Evolutionary conservation across 352 stramenopile genomes (phyloP).

Genomic region (Globisporangium rhizosaccharum): DNA sequence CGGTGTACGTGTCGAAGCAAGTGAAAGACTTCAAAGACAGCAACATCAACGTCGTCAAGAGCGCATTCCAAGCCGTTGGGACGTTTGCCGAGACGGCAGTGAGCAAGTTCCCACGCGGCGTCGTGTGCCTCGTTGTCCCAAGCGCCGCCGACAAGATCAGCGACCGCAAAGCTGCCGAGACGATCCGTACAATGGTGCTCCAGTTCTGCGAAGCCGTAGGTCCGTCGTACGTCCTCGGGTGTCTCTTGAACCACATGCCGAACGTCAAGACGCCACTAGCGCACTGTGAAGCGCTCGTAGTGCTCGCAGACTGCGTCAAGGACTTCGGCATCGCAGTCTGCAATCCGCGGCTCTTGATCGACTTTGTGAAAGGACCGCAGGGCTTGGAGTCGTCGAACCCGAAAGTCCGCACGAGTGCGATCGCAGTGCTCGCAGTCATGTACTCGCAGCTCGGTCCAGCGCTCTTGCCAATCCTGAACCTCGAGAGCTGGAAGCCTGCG

Average conservation of each 20-base stretch:
- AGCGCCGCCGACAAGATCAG: conserved; percentile 78
- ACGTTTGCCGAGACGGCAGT: conserved; percentile 56
- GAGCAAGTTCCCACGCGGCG: conserved; percentile 63
- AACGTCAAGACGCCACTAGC: conserved; percentile 76
- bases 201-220: conserved; percentile 71
- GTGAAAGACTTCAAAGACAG: conserved; percentile 87
- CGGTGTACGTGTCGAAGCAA: conserved; percentile 63
- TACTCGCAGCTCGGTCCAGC: conserved; percentile 81
- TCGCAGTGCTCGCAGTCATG: conserved; percentile 65
- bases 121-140: conserved; percentile 67
- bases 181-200: conserved; percentile 65
- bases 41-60: conserved; percentile 87
- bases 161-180: conserved; percentile 72
- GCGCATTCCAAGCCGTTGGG: conserved; percentile 74
- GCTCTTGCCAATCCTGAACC: conserved; percentile 68
- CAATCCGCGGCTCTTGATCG: conserved; percentile 64
- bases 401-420: conserved; percentile 68
- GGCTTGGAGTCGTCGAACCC: conserved; percentile 77
- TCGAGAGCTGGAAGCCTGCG: conserved; percentile 83
- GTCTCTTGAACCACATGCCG: conserved; percentile 68
- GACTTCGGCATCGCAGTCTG: conserved; percentile 76
- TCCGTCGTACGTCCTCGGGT: conserved; percentile 70
- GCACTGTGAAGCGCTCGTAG: conserved; percentile 61
- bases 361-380: conserved; percentile 66
- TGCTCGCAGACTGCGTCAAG: conserved; percentile 60